These are phyloP conservation scores for Astragalus membranaceus DNA, from an alignment of 306 rosid species.

Conservation along the genomic window DNA sequence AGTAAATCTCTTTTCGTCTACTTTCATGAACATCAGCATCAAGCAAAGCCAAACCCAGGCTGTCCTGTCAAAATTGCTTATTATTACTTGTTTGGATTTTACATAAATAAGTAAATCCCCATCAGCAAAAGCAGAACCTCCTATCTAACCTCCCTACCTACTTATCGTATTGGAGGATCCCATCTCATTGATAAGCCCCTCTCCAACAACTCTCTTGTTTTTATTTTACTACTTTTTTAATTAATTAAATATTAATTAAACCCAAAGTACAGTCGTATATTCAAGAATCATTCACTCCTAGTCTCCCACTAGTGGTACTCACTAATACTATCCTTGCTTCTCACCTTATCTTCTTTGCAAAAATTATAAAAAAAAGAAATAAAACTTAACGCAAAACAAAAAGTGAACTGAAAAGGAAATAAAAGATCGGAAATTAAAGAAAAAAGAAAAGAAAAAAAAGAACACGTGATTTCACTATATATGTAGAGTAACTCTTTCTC, in stretches of 20 bases:
- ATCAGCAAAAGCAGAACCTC: conserved; percentile 28
- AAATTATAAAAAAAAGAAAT: neutral
- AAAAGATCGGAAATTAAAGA: neutral
- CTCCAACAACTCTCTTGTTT: neutral
- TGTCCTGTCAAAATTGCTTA: neutral
- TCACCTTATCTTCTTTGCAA: too few species aligned
- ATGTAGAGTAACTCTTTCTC: neutral
- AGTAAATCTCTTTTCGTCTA: neutral
- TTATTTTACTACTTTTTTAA: neutral
- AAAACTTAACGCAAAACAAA: neutral
- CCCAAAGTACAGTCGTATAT: neutral
- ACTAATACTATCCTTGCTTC: too few species aligned
- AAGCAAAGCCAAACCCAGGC: neutral
- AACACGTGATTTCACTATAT: neutral
- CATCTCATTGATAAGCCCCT: conserved; percentile 24
- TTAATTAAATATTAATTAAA: too few species aligned
- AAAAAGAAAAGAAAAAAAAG: neutral
- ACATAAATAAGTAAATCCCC: neutral
- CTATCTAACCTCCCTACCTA: conserved; percentile 32
- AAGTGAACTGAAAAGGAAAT: neutral
- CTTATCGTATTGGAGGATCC: conserved; percentile 44
- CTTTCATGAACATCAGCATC: neutral
- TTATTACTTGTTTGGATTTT: neutral
- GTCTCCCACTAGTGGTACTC: too few species aligned
- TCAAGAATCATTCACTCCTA: too few species aligned